Conservation (phyloP, 345 rosid species). For the Rhodomyrtus tomentosa region DNA sequence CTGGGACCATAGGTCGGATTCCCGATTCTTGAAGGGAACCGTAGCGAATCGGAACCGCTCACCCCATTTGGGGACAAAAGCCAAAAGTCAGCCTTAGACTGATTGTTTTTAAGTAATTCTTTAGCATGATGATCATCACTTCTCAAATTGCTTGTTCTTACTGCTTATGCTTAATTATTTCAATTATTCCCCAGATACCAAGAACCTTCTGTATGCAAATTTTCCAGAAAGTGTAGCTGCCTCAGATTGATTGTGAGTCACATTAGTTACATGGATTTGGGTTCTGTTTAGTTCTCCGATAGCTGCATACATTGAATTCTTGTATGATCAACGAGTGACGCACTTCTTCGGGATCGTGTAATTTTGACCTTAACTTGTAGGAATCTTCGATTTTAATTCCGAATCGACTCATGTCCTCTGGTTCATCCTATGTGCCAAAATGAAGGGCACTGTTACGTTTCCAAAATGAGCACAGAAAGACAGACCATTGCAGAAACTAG, state of each 20-base stretch:
- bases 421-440: neutral
- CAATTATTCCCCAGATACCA: neutral
- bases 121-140: neutral
- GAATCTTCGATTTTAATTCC: neutral
- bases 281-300: neutral
- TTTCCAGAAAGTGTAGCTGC: neutral
- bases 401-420: neutral
- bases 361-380: neutral
- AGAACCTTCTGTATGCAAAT: neutral
- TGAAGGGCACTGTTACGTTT: no score
- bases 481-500: neutral
- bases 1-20: no score
- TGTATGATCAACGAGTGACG: neutral
- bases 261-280: neutral
- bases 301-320: neutral
- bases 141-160: neutral
- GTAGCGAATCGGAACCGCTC: no score
- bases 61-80: neutral
- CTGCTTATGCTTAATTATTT: neutral
- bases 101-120: neutral
- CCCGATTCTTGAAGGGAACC: no score
- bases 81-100: neutral
- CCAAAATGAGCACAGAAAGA: neutral
- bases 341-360: neutral
- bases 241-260: neutral